Percentiles rank a stretch among this genome's conserved stretches.
Conservation (phyloP, 352 stramenopile species). For the Globisporangium acanthophoron region DNA sequence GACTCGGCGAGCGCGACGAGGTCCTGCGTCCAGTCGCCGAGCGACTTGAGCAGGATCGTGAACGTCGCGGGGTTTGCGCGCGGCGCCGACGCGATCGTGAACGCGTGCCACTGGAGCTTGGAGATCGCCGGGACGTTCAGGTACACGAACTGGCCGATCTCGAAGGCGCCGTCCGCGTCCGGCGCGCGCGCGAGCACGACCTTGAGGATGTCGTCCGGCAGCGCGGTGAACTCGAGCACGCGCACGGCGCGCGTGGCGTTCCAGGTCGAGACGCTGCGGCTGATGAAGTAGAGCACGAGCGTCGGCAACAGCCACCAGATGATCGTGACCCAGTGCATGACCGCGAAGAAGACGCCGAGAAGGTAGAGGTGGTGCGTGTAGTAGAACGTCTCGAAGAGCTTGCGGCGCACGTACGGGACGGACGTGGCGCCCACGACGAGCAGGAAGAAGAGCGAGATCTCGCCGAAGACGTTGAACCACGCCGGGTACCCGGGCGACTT, state of each 20-base stretch:
- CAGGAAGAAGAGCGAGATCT: constrained; percentile 45
- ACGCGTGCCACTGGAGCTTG: constrained; percentile 55
- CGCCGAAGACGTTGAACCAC: constrained; percentile 65
- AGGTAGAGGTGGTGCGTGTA: constrained; percentile 53
- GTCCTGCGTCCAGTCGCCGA: constrained; percentile 45
- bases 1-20: constrained; percentile 29
- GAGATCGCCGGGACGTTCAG: constrained; percentile 49
- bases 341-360: constrained; percentile 34
- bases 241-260: constrained; percentile 31
- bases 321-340: constrained; percentile 44
- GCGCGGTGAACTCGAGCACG: constrained; percentile 24
- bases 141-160: constrained; percentile 55
- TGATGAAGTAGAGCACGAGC: constrained; percentile 46
- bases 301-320: constrained; percentile 49
- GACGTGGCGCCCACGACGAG: constrained; percentile 31
- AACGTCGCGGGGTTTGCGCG: constrained; percentile 22
- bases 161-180: constrained; percentile 19
- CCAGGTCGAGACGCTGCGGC: constrained; percentile 35
- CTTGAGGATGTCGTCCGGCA: constrained; percentile 38
- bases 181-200: constrained; percentile 28
- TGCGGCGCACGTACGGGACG: constrained; percentile 41
- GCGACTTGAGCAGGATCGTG: constrained; percentile 43
- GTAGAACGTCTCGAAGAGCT: constrained; percentile 54
- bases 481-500: constrained; percentile 27
- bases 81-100: constrained; percentile 52